Evolutionary conservation across 2,329 filamentous ascomycete species (phyloP).

Genomic region (Rachicladosporium sp.): DNA sequence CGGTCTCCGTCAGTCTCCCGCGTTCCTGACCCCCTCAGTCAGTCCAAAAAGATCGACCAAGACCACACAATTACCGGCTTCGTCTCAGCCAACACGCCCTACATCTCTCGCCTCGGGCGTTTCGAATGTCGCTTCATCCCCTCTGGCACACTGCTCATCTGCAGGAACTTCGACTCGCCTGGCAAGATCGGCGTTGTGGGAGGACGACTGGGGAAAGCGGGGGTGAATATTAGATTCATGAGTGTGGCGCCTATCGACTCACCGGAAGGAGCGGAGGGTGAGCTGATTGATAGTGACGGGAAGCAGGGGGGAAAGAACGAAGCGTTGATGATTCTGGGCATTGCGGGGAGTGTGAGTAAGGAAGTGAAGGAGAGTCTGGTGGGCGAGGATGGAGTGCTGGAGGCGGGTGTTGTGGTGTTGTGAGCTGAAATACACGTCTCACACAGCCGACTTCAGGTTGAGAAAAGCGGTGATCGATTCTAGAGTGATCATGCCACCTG

Average conservation of each 20-base stretch:
- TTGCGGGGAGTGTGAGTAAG: conserved; percentile 52
- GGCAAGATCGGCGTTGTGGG: conserved; percentile 76
- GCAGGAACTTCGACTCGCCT: conserved; percentile 69
- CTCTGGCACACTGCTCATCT: conserved; percentile 61
- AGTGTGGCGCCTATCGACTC: conserved; percentile 50
- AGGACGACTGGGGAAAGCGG: conserved; percentile 53
- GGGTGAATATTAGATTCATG: conserved; percentile 74
- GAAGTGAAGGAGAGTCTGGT: conserved; percentile 41
- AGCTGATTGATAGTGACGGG: conserved; percentile 6
- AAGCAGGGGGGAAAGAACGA: conserved; percentile 39
- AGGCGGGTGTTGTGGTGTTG: conserved; percentile 40
- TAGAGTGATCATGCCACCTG: no score
- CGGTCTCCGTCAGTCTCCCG: conserved; percentile 20
- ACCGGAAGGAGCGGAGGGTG: conserved; percentile 13
- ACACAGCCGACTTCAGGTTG: no score
- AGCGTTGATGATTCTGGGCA: conserved; percentile 70
- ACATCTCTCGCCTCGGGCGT: conserved; percentile 60
- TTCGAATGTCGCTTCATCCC: conserved; percentile 65
- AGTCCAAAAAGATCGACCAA: conserved; percentile 18
- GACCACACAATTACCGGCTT: conserved; percentile 53
- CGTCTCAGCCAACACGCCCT: conserved; percentile 49
- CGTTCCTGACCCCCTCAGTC: conserved; percentile 6
- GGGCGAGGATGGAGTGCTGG: conserved; percentile 39
- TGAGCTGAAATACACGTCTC: conserved; percentile 9
- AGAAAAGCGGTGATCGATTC: no score